Base-by-base conservation (phyloP, 306 rosid genomes). In the Abrus pulchellus region DNA sequence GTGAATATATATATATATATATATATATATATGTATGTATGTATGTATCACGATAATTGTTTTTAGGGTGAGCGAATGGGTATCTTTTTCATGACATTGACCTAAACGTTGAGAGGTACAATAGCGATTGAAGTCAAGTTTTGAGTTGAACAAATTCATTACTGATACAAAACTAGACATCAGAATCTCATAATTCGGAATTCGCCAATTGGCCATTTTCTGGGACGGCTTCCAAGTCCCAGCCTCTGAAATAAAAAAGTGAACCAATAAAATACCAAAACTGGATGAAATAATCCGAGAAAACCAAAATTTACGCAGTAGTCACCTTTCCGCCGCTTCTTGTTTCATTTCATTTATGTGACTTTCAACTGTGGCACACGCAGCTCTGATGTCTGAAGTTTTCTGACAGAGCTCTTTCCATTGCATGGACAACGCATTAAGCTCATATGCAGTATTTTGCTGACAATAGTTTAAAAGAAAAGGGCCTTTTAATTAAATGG, bases 391-490 rank as follows among this genome's bases (percentile, higher is more conserved):
- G 83, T 94, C 97, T 61, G 91, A 81, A 87, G 93, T 94, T 75
- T 94, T 94, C 83, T 83, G 87, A 85, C 97, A 93, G 36, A 93
- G 98, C 48, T 95, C 98, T 64, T 74, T 91, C 98, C 97, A 95
- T 89, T 95, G 99, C 1, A 85, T 84, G 88, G 93, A 88, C 86
- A 93, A 75, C 38, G 97, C 97, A 90, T 82, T 89, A 80, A 95
- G 98, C 93, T 95, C 99, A 74, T 86, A 88, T 1, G 98, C 96
- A 43, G 98, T 92, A 75, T 84, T 95, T 93, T 90, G 97, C 98
- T 95, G 93, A 77, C 66, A 80, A 82, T 36, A 66, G 72, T 80
- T 40, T 20, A 40, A 8, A n/a, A 36, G 27, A 32, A 50, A 14
- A 14, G 50, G 55, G 30, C 5, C 13, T 57, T 84, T 61, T 30